Base-by-base conservation (phyloP, 768 basidiomycete species). In the Cystoderma amianthinum region DNA sequence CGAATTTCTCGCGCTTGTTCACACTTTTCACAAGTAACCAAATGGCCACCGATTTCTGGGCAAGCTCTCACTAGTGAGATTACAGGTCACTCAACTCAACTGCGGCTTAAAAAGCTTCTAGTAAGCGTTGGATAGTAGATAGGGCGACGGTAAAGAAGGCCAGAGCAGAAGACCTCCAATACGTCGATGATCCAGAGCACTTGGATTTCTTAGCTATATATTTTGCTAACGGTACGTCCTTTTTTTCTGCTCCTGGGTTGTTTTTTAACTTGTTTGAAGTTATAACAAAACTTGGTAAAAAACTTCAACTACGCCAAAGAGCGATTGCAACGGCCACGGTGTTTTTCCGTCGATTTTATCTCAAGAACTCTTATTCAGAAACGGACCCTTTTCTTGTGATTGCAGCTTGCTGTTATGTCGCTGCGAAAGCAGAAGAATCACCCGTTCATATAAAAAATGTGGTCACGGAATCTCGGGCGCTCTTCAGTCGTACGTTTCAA, bases 371-470 rank as follows among this genome's bases (percentile, higher is more conserved):
- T 5, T 95, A 93, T 56, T 92, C 88, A 66, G 93, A 96, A 58
- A 97, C 95, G 0, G 96, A 98, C 49, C 92, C 92, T 0, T 93
- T 89, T 52, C 70, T 94, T 43, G 93, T 97, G 38, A 80, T 93
- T 33, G 81, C 92, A 0, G 90, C 93, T 0, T 99, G 95, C 62
- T 83, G 84, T 48, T 98, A 97, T 60, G 85, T 98, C 23, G 94
- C 95, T 6, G 90, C 94, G 0, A 99, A 99, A 60, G 91, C 93
- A 1, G 96, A 99, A 56, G 96, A 99, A 59, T 89, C 84, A 0
- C 94, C 96, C 0, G 76, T 92, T 1, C 92, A 94, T 55, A 92
- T 98, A 64, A 97, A 97, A 67, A 85, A 76, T 48, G 82, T 97
- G 20, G 82, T 95, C 19, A 63, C 80, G 1, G 94, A 97, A 57